These are phyloP conservation scores for Drechmeria coniospora DNA, from an alignment of 2,329 filamentous ascomycete genomes.

Conservation along the genomic window DNA sequence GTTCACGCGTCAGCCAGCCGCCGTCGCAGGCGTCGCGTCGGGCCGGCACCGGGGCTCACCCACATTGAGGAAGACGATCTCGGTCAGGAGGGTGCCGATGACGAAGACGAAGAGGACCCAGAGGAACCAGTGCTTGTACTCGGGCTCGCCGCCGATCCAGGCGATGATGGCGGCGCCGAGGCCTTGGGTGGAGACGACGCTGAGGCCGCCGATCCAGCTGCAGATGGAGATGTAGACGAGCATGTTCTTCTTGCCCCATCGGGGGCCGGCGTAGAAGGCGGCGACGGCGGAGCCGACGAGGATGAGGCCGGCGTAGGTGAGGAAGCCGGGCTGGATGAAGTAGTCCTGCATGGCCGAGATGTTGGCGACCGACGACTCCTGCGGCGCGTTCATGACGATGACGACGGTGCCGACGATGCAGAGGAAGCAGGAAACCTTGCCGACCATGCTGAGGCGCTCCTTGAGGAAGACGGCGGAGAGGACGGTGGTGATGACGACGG, in stretches of 20 bases:
- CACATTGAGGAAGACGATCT: conserved; percentile 93
- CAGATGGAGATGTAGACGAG: conserved; percentile 94
- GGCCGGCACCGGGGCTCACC: conserved; percentile 19
- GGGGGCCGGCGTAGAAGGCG: conserved; percentile 67
- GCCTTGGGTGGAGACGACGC: conserved; percentile 88
- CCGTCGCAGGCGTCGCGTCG: background rate
- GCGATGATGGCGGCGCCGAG: conserved; percentile 82
- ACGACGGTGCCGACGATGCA: conserved; percentile 88
- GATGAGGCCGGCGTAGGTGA: conserved; percentile 71
- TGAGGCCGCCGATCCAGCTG: conserved; percentile 84
- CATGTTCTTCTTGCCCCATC: conserved; percentile 94
- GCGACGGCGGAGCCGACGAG: conserved; percentile 57
- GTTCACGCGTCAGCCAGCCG: background rate
- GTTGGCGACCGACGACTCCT: conserved; percentile 66
- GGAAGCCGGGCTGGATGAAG: conserved; percentile 73
- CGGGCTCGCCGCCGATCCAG: conserved; percentile 62
- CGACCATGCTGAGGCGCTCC: conserved; percentile 86
- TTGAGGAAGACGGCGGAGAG: conserved; percentile 91
- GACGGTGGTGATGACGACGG: conserved; percentile 83
- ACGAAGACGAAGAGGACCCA: conserved; percentile 89
- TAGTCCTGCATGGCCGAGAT: conserved; percentile 89
- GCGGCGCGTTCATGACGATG: conserved; percentile 86
- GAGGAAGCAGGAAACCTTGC: conserved; percentile 88
- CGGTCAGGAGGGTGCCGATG: conserved; percentile 71
- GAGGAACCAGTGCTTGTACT: conserved; percentile 97